Conservation (phyloP, 2,329 filamentous ascomycete genomes). For the Phialophora tarda region DNA sequence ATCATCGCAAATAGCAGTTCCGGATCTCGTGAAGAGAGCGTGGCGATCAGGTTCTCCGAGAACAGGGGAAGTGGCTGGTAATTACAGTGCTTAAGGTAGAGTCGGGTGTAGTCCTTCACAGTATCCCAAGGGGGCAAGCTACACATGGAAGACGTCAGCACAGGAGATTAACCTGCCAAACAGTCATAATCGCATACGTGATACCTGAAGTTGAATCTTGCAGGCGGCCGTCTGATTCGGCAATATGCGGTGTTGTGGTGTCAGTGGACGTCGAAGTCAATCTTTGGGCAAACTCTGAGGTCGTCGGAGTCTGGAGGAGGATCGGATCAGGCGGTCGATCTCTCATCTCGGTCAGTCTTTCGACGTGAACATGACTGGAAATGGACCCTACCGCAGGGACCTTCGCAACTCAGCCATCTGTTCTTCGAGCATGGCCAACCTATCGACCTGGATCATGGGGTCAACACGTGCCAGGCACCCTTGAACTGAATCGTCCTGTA, state of each 20-base stretch:
- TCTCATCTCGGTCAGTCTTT: slow-evolving; percentile 8
- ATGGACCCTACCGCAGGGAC: slow-evolving; percentile 12
- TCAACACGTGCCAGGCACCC: slow-evolving; percentile 7
- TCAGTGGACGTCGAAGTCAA: not conserved
- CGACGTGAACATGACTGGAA: not conserved
- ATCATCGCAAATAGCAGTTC: slow-evolving; percentile 43
- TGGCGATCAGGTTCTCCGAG: slow-evolving; percentile 33
- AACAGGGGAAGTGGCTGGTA: slow-evolving; percentile 46
- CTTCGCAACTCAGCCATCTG: slow-evolving; percentile 19
- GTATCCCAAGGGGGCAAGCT: slow-evolving; percentile 23
- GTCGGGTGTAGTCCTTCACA: slow-evolving; percentile 31
- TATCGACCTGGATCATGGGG: slow-evolving; percentile 20
- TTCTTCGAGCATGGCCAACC: slow-evolving; percentile 22
- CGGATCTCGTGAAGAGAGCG: slow-evolving; percentile 35
- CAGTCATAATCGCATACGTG: not conserved
- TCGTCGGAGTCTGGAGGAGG: not conserved
- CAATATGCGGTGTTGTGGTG: not conserved
- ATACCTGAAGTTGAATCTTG: not conserved
- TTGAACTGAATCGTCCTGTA: slow-evolving; percentile 2
- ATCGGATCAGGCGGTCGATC: slow-evolving; percentile 13
- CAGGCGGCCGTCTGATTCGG: not conserved
- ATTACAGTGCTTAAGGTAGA: slow-evolving; percentile 44
- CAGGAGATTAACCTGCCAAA: not conserved
- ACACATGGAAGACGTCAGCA: not conserved
- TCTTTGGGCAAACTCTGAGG: not conserved